Base-by-base conservation (phyloP, 345 rosid genomes). In the Eucalyptus sp. region DNA sequence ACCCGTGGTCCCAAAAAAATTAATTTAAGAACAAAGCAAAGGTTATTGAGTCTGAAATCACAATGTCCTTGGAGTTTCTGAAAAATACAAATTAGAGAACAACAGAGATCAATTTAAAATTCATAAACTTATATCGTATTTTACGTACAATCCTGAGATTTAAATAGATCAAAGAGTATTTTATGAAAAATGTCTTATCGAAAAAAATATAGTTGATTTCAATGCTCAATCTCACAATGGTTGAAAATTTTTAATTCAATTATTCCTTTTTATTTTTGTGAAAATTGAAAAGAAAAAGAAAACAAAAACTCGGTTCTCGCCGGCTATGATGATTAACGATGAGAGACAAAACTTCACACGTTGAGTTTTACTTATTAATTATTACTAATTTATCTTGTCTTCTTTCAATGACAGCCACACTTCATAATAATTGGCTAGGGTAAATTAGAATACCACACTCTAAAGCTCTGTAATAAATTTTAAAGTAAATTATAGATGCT, bases 311-410 rank as follows among this genome's bases (percentile, higher is more conserved):
- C 1, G 8, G 2, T 25, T 60, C 1, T 51, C 3, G 7, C 15
- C 2, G 16, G 15, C 0, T 60, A 2, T 60, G 14, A 60, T 27
- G 0, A 27, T 2, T 60, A 60, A 60, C 15, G 4, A 60, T 1
- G 15, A 60, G 31, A 27, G 66, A 5, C 66, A 60, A 60, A 27
- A 27, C 4, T 60, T 58, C n/a, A 3, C 66, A 11, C 4, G 6
- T 0, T 6, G 16, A 3, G 3, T 27, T 12, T 13, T 27, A 27
- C 31, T 29, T 27, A 60, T 60, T 27, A 27, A 60, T 2, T 5
- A 60, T 60, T 11, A 27, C 15, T 60, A 60, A 25, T 60, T 27
- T 27, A 11, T 60, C 31, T 60, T 3, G 4, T 64, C 18, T 64
- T n/a, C 10, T n/a, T 64, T 64, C 16, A n/a, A 14, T n/a, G 15